Conservation (phyloP, 1,139 yeast genomes). For the Sugiyamaella neomexicana region DNA sequence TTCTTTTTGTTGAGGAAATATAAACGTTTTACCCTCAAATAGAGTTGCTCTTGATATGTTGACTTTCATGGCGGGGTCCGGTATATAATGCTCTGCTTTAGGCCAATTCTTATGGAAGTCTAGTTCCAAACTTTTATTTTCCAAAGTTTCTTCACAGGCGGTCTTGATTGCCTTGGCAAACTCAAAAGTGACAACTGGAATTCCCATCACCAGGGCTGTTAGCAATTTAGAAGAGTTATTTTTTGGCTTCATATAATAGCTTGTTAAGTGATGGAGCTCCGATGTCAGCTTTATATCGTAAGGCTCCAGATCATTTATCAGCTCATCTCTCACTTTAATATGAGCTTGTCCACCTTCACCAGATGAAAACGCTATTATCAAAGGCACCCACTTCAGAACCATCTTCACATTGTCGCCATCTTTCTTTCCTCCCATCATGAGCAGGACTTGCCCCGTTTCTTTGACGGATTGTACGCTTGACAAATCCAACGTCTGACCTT, state of each 20-base stretch:
- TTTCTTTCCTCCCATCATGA: constrained; percentile 3
- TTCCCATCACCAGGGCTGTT: constrained; percentile 32
- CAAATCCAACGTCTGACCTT: constrained; percentile 13
- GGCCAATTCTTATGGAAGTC: constrained; percentile 30
- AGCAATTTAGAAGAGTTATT: constrained; percentile 30
- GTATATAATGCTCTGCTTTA: constrained; percentile 26
- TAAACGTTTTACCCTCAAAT: constrained; percentile 27
- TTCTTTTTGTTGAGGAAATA: constrained; percentile 23
- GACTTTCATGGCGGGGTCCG: constrained; percentile 27
- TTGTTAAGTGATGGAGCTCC: constrained; percentile 30
- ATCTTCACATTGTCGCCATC: constrained; percentile 13
- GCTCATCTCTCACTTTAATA: constrained; percentile 14
- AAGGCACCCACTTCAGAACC: constrained; percentile 23
- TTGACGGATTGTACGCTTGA: constrained; percentile 1
- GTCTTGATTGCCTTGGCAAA: constrained; percentile 25
- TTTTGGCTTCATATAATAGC: constrained; percentile 24
- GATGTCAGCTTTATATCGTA: constrained; percentile 33
- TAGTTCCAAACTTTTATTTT: constrained; percentile 21
- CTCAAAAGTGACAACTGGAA: constrained; percentile 33
- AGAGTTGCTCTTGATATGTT: constrained; percentile 27
- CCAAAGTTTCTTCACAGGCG: constrained; percentile 6
- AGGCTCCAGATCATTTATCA: constrained; percentile 22
- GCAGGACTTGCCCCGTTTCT: constrained; percentile 1
- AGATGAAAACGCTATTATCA: constrained; percentile 23
- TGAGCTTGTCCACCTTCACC: constrained; percentile 19